These are phyloP conservation scores for Urochloa ruziziensis DNA, from an alignment of 176 grass and related monocot genomes.

Conservation along the genomic window DNA sequence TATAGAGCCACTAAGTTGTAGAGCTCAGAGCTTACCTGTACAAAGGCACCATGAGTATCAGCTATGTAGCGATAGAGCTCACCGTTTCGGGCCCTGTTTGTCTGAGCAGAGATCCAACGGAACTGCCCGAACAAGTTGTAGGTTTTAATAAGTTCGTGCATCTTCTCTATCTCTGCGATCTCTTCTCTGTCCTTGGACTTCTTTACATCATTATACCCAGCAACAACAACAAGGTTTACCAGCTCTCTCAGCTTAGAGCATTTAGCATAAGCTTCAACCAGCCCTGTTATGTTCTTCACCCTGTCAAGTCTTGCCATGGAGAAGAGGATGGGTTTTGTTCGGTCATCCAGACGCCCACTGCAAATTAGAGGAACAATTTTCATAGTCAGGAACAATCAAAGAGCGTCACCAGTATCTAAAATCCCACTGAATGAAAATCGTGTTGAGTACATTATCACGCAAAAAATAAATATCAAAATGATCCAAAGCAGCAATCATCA, in stretches of 20 bases:
- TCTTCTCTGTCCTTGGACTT: constrained; percentile 85
- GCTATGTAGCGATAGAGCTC: constrained; percentile 96
- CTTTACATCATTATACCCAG: constrained; percentile 73
- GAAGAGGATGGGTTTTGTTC: constrained; percentile 86
- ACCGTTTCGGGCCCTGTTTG: constrained; percentile 74
- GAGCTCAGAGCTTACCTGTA: constrained; percentile 57
- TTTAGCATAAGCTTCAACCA: constrained; percentile 79
- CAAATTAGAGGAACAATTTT: constrained; percentile 15
- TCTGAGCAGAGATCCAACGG: constrained; percentile 92
- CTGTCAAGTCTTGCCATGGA: constrained; percentile 91
- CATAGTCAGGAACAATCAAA: neutral
- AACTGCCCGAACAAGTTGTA: constrained; percentile 86
- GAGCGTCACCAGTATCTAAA: neutral
- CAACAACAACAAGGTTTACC: constrained; percentile 89
- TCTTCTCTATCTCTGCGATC: constrained; percentile 84
- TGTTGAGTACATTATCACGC: neutral
- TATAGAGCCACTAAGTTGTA: neutral
- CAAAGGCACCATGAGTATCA: constrained; percentile 84
- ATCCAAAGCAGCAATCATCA: neutral
- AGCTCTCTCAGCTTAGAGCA: constrained; percentile 50
- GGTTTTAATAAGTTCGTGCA: constrained; percentile 73
- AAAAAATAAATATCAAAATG: neutral
- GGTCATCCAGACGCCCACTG: constrained; percentile 87
- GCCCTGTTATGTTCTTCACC: constrained; percentile 94
- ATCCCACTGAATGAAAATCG: neutral